Base-by-base conservation (phyloP, 192 early-diverging fungal species). In the Spinellus fusiger region DNA sequence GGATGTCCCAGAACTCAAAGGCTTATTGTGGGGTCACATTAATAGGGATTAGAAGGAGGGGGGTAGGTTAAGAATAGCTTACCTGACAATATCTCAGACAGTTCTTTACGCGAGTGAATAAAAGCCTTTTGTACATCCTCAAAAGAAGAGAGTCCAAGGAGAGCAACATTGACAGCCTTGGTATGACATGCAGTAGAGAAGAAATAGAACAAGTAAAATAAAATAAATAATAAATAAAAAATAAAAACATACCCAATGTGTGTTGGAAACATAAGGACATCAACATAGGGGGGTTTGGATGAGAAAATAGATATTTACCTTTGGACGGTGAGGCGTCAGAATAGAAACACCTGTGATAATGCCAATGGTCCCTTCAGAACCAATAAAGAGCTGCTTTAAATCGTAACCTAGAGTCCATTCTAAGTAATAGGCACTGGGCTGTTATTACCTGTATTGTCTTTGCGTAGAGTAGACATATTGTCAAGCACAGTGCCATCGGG, bases 381-480 rank as follows among this genome's bases (percentile, higher is more conserved):
- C 97, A 62, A 99, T 96, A 66, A 99, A 97, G 26, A 99, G 82
- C 73, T 99, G 97, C 80, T 99, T 99, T 40, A 99, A 73, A 63
- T 99, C 97, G 60, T 93, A 96, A 5, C 94, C 72, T 74, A 29
- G n/a, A 26, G 3, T 51, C 26, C 26, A 5, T 29, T 27, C 26
- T 23, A 13, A 23, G 16, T 40, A 8, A n/a, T n/a, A n/a, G n/a
- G n/a, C n/a, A n/a, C n/a, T 40, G 38, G 38, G 38, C 16, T 40
- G 8, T 40, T 40, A 12, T 16, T 40, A 68, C 80, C 97, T 26
- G 97, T 99, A 69, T 95, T 98, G 69, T 99, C 97, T 71, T 99
- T 99, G 55, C 95, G 85, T 72, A 99, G 66, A 8, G 83, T 89
- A 7, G 82, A 84, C 29, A 94, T 75, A 33, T 86, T 91, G 49